Percentiles rank a stretch among this genome's conserved stretches.
phyloP scores from a whole-genome alignment of 495 filamentous ascomycete genomes.

The Evernia prunastri region DNA sequence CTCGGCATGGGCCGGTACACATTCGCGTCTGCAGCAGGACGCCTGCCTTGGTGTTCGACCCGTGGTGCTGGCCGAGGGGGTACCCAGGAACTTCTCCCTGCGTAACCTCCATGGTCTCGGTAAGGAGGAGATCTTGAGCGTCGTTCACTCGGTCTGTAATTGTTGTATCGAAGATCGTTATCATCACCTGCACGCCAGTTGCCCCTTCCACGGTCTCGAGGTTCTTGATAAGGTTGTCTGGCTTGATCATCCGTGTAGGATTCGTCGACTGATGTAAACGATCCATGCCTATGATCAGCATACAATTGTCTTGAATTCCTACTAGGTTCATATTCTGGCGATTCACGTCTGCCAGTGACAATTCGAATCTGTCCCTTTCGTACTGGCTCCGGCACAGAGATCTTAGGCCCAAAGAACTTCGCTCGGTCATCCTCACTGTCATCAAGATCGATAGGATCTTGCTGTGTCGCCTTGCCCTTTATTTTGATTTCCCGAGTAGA shows the following conservation, averaged over 20 bases:
- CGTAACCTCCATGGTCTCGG: slow-evolving; percentile 4
- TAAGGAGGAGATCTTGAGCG: slow-evolving; percentile 9
- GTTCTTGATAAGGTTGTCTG: not conserved
- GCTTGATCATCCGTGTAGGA: not conserved
- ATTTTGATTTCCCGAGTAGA: slow-evolving; percentile 22
- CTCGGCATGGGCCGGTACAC: slow-evolving; percentile 36
- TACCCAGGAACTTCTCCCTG: not conserved
- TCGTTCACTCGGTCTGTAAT: slow-evolving; percentile 9
- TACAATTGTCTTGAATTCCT: not conserved
- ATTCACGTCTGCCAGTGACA: not conserved
- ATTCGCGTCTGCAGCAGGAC: not conserved
- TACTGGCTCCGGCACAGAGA: slow-evolving; percentile 18
- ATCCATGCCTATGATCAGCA: not conserved
- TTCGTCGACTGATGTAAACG: slow-evolving; percentile 2
- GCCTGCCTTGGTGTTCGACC: slow-evolving; percentile 1
- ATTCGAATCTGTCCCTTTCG: slow-evolving; percentile 28
- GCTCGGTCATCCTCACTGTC: slow-evolving; percentile 28
- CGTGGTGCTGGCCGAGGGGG: slow-evolving; percentile 3
- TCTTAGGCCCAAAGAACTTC: slow-evolving; percentile 28
- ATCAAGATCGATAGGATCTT: slow-evolving; percentile 25
- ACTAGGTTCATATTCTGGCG: not conserved
- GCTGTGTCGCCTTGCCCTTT: slow-evolving; percentile 30
- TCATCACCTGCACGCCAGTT: not conserved
- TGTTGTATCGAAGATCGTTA: not conserved
- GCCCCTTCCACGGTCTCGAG: not conserved